Conservation (phyloP, 306 rosid species). For the cucumber (Cucumis sativus) region DNA sequence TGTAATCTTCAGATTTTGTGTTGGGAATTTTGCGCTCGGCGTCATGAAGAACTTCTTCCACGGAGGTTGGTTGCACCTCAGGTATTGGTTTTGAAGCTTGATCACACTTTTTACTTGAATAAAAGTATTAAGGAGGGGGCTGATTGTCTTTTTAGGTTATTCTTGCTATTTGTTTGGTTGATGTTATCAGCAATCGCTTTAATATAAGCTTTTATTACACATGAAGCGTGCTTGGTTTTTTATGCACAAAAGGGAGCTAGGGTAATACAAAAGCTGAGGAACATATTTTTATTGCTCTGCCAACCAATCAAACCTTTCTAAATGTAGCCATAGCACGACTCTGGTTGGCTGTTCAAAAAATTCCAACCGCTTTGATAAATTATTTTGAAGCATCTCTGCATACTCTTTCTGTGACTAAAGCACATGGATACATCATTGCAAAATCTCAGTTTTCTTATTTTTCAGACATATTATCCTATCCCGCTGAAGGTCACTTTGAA, state of each 20-base stretch:
- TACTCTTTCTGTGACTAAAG: neutral
- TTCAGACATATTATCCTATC: neutral
- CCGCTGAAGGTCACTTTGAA: neutral
- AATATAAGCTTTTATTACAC: neutral
- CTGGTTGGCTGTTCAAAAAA: neutral
- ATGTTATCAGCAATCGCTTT: neutral
- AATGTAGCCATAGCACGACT: neutral
- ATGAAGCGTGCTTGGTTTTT: neutral
- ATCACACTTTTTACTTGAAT: neutral
- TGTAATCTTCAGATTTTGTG: slow-evolving; percentile 47
- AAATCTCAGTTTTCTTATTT: neutral
- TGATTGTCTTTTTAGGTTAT: neutral
- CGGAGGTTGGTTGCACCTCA: slow-evolving; percentile 90
- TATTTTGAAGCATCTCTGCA: neutral
- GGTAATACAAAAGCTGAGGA: neutral
- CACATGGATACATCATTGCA: neutral
- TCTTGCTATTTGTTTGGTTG: neutral
- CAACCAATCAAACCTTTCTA: neutral
- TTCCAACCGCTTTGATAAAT: neutral
- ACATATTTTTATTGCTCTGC: neutral
- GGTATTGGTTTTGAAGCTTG: slow-evolving; percentile 35
- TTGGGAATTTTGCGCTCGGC: slow-evolving; percentile 94
- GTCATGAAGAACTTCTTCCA: slow-evolving; percentile 96
- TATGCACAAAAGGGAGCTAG: neutral
- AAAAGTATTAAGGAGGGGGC: neutral